Conservation (phyloP, 257 asterid species). For the Ehretia macrophylla region DNA sequence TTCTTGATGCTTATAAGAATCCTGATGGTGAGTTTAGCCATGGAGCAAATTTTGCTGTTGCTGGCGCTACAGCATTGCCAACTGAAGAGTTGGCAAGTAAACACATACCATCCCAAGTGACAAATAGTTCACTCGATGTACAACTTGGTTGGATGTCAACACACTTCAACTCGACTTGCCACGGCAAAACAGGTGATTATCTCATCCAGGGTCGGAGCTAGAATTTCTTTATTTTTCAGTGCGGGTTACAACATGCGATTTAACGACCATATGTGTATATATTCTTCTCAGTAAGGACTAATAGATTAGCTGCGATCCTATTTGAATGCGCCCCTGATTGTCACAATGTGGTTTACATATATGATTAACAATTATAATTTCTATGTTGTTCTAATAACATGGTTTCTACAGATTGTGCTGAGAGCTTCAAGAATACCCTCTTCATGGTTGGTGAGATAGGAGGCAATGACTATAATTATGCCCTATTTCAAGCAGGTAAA, state of each 20-base stretch:
- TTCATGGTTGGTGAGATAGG: constrained; percentile 10
- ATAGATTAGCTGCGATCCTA: no score
- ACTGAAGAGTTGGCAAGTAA: background rate
- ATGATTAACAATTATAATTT: no score
- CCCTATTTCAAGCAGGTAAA: background rate
- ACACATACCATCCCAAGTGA: background rate
- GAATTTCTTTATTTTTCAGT: no score
- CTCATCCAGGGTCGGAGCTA: no score
- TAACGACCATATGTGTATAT: no score
- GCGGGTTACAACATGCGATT: no score
- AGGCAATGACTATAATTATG: constrained; percentile 2
- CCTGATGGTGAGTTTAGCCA: background rate
- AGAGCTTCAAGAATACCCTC: background rate
- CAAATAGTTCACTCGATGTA: constrained; percentile 10
- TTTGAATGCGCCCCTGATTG: no score
- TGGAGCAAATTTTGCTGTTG: constrained; percentile 11
- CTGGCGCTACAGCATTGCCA: background rate
- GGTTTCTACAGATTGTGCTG: no score
- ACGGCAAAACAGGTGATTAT: no score
- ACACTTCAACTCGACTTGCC: constrained; percentile 10
- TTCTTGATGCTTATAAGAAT: constrained; percentile 2
- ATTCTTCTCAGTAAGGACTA: no score
- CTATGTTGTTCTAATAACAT: no score
- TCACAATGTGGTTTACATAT: no score
- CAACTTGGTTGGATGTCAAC: constrained; percentile 20